Evolutionary conservation across 2,329 filamentous ascomycete species (phyloP).

Genomic region (Pseudogymnoascus sp.): DNA sequence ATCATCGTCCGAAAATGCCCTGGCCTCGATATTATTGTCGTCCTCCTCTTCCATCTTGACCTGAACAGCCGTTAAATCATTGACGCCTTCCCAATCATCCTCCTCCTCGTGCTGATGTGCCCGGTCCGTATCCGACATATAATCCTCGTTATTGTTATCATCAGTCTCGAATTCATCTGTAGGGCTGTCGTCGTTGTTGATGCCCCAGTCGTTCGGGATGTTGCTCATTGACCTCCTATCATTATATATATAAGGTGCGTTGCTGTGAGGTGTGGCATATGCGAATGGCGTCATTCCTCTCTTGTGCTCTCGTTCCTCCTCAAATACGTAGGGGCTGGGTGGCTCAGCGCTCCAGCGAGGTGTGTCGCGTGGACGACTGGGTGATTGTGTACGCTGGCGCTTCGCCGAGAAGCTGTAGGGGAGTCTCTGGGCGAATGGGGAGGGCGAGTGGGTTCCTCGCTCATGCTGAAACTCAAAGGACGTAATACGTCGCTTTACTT

Average conservation of each 20-base stretch:
- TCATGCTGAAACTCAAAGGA: slow-evolving; percentile 32
- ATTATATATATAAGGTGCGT: slow-evolving; percentile 35
- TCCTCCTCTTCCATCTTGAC: slow-evolving; percentile 31
- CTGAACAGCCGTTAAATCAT: slow-evolving; percentile 23
- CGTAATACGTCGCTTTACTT: slow-evolving; percentile 38
- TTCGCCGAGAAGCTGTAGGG: slow-evolving; percentile 17
- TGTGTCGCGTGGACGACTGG: slow-evolving; percentile 43
- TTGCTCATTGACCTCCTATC: not conserved
- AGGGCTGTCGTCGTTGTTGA: slow-evolving; percentile 16
- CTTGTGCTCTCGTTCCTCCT: slow-evolving; percentile 25
- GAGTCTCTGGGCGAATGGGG: slow-evolving; percentile 8
- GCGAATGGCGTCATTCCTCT: slow-evolving; percentile 50
- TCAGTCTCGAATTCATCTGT: slow-evolving; percentile 23
- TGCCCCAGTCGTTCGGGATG: slow-evolving; percentile 5
- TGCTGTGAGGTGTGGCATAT: slow-evolving; percentile 70
- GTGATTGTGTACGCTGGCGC: slow-evolving; percentile 43
- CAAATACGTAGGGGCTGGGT: slow-evolving; percentile 23
- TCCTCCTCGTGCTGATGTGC: slow-evolving; percentile 27
- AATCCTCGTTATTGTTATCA: slow-evolving; percentile 23
- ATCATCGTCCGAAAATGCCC: slow-evolving; percentile 13
- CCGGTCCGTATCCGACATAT: slow-evolving; percentile 19
- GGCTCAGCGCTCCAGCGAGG: slow-evolving; percentile 42
- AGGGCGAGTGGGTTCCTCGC: slow-evolving; percentile 19
- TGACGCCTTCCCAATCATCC: slow-evolving; percentile 12
- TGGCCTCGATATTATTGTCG: slow-evolving; percentile 25